These are phyloP conservation scores for Hortaea sp. DNA, from an alignment of 2,329 filamentous ascomycete genomes.

Conservation along the genomic window DNA sequence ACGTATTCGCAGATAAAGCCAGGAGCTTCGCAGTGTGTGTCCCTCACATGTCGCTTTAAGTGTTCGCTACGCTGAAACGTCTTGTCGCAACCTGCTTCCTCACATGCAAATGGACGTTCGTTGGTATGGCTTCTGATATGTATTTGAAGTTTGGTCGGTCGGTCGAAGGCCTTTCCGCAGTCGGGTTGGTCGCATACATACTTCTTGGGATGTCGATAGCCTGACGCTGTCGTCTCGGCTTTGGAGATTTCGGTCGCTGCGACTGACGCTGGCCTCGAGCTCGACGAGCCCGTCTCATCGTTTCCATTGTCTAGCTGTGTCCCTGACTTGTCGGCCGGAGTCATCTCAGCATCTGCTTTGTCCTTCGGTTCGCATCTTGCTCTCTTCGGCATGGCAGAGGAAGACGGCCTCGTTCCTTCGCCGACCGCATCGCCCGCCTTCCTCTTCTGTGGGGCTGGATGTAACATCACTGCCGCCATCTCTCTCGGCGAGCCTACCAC, in stretches of 20 bases:
- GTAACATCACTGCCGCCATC: not conserved
- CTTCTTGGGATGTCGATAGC: slow-evolving; percentile 54
- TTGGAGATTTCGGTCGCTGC: slow-evolving; percentile 7
- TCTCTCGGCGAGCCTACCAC: not conserved
- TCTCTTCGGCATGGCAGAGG: not conserved
- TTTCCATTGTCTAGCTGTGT: not conserved
- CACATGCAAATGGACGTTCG: slow-evolving; percentile 68
- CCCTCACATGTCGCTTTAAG: slow-evolving; percentile 74
- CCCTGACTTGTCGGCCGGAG: not conserved
- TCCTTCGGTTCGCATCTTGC: not conserved
- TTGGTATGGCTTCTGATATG: slow-evolving; percentile 80
- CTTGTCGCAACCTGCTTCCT: slow-evolving; percentile 63
- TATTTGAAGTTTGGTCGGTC: slow-evolving; percentile 67
- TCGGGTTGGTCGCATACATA: slow-evolving; percentile 63
- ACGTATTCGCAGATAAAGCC: slow-evolving; percentile 58
- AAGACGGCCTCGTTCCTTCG: not conserved
- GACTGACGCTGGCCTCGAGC: slow-evolving; percentile 4
- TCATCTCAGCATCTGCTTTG: not conserved
- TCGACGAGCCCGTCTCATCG: not conserved
- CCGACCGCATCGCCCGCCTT: not conserved
- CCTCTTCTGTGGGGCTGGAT: not conserved
- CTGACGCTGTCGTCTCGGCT: not conserved
- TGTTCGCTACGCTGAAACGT: slow-evolving; percentile 80
- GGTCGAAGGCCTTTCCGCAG: slow-evolving; percentile 78
- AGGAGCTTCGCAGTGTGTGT: slow-evolving; percentile 62